Conservation (phyloP, 2,329 filamentous ascomycete genomes). For the Ascochyta fabae region DNA sequence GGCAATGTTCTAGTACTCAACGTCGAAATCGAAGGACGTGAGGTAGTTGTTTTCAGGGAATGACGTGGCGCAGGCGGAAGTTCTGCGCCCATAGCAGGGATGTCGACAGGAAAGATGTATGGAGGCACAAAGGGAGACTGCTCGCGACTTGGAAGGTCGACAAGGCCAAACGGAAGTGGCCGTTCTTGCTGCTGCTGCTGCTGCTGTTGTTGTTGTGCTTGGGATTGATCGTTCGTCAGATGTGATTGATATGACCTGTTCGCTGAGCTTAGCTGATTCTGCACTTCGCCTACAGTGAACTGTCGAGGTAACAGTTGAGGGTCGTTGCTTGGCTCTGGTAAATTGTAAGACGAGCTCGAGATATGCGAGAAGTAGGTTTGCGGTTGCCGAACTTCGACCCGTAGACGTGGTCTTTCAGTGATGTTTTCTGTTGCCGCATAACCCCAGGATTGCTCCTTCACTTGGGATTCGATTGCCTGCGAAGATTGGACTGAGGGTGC, state of each 20-base stretch:
- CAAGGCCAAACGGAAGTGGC: slow-evolving; percentile 40
- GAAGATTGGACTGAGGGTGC: not conserved
- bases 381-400: slow-evolving; percentile 12
- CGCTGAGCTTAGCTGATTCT: slow-evolving; percentile 29
- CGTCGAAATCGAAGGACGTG: slow-evolving; percentile 26
- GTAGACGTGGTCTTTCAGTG: not conserved
- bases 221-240: not conserved
- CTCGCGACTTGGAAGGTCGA: slow-evolving; percentile 33
- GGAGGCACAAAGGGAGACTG: slow-evolving; percentile 22
- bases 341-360: slow-evolving; percentile 9
- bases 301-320: slow-evolving; percentile 22
- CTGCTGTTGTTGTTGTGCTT: slow-evolving; percentile 4
- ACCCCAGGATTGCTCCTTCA: slow-evolving; percentile 19
- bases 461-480: not conserved
- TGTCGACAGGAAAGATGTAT: slow-evolving; percentile 30
- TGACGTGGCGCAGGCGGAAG: slow-evolving; percentile 4
- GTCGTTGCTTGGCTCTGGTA: slow-evolving; percentile 10
- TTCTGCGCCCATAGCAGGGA: slow-evolving; percentile 32
- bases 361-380: slow-evolving; percentile 24
- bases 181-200: slow-evolving; percentile 7
- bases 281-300: slow-evolving; percentile 24
- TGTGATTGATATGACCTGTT: slow-evolving; percentile 4
- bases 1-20: slow-evolving; percentile 27
- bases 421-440: slow-evolving; percentile 13
- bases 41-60: not conserved